Conservation (phyloP, 75 land plant species). For the Pseudotsuga menziesii region DNA sequence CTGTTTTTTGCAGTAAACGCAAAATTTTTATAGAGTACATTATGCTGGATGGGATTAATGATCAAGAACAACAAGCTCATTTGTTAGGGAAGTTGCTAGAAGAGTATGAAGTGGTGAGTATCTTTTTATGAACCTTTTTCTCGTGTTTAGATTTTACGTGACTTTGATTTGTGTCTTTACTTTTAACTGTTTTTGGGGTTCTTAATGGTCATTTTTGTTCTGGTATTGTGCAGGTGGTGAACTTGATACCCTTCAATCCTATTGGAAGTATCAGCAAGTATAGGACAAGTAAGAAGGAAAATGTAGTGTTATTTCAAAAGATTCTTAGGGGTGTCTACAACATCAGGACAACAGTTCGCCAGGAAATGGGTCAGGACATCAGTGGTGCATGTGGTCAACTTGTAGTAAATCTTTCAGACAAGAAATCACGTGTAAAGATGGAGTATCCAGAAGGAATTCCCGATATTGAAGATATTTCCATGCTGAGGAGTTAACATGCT, state of each 20-base stretch:
- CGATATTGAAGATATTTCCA: conserved; percentile 77
- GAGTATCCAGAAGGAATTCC: conserved; percentile 17
- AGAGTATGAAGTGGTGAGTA: conserved; percentile 75
- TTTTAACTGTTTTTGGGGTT: neutral
- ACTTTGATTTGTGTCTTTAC: neutral
- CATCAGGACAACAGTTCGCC: conserved; percentile 83
- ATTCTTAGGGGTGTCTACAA: conserved; percentile 68
- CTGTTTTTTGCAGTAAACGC: conserved; percentile 54
- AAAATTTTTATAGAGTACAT: conserved; percentile 95
- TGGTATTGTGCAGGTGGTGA: conserved; percentile 64
- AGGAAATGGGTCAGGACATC: conserved; percentile 98
- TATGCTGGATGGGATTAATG: conserved; percentile 95
- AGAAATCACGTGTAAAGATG: conserved; percentile 10
- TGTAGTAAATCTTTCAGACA: conserved; percentile 36
- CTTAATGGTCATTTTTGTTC: neutral
- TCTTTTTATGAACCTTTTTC: conserved; percentile 1
- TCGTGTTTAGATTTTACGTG: neutral
- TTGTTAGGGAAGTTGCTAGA: conserved; percentile 78
- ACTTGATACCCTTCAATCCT: conserved; percentile 98
- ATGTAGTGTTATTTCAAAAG: conserved; percentile 66
- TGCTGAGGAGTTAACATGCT: too few species aligned
- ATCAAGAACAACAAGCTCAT: conserved; percentile 84
- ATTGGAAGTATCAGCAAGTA: conserved; percentile 53
- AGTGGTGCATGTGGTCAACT: conserved; percentile 98
- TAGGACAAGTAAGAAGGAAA: conserved; percentile 47